A percentile compares a stretch with the other conserved stretches of the same genome.
Conservation (phyloP, 306 rosid species). For the Hippophae tibetana region DNA sequence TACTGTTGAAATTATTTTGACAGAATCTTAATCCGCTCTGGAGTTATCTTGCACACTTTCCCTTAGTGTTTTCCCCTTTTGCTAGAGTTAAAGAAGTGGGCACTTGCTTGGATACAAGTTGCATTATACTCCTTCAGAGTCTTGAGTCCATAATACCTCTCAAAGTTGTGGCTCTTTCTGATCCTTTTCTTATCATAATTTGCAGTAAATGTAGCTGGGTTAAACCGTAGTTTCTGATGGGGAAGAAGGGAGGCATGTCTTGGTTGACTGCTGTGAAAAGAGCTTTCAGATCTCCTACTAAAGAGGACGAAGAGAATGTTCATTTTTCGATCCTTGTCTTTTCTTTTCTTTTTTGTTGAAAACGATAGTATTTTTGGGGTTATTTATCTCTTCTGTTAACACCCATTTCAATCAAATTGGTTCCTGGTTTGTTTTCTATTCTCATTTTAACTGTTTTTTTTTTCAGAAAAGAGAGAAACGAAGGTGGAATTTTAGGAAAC, state of each 20-base stretch:
- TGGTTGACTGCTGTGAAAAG: conserved; percentile 98
- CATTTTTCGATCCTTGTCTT: too few relatives aligned
- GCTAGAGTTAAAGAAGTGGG: too few relatives aligned
- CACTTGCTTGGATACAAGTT: too few relatives aligned
- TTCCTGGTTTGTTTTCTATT: background rate
- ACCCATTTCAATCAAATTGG: background rate
- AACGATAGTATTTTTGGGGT: background rate
- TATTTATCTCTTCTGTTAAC: background rate
- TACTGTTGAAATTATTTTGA: too few relatives aligned
- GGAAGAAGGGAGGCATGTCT: conserved; percentile 81
- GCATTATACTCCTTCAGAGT: background rate
- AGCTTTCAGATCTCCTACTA: conserved; percentile 97
- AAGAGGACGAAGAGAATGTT: conserved; percentile 91
- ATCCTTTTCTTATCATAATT: conserved; percentile 2
- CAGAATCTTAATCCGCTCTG: too few relatives aligned
- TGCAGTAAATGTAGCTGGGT: conserved; percentile 46
- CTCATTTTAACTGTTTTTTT: background rate
- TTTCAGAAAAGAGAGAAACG: conserved; percentile 75
- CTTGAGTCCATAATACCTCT: conserved; percentile 7
- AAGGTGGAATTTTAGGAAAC: conserved; percentile 77
- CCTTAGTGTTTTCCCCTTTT: too few relatives aligned
- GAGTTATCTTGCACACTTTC: too few relatives aligned
- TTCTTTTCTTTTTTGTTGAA: background rate
- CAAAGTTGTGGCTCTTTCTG: conserved; percentile 21
- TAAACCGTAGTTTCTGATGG: conserved; percentile 54